phyloP scores from a whole-genome alignment of 2,329 filamentous ascomycete species.

The Chaetomiaceae sp. region DNA sequence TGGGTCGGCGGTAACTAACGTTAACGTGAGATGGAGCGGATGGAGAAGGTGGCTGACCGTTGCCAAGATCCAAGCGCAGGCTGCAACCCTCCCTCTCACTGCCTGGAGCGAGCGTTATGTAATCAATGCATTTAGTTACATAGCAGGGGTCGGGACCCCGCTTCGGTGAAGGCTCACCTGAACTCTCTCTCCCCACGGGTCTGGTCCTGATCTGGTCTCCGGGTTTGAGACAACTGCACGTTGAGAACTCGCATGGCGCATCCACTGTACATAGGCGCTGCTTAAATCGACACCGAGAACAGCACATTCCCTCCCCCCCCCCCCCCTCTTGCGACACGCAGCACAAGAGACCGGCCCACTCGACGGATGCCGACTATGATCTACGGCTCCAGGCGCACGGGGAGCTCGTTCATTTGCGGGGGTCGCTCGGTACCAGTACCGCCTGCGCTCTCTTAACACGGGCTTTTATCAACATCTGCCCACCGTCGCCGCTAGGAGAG shows the following conservation, averaged over 20 bases:
- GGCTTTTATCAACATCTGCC: neutral
- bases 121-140: neutral
- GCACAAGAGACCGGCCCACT: neutral
- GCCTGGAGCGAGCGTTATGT: neutral
- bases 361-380: conserved; percentile 1
- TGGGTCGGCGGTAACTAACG: too few relatives aligned
- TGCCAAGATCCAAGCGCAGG: too few relatives aligned
- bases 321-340: too few relatives aligned
- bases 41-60: too few relatives aligned
- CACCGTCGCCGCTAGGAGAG: neutral
- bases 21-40: too few relatives aligned
- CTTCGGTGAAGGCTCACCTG: conserved; percentile 5
- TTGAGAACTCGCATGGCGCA: too few relatives aligned
- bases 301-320: too few relatives aligned
- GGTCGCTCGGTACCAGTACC: neutral
- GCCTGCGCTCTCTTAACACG: neutral
- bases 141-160: too few relatives aligned
- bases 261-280: too few relatives aligned
- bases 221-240: neutral
- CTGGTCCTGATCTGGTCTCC: too few relatives aligned
- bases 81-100: too few relatives aligned
- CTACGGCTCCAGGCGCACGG: neutral
- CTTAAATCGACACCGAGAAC: too few relatives aligned
- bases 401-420: conserved; percentile 10
- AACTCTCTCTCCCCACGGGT: neutral